phyloP scores from a whole-genome alignment of 345 rosid species.

The Citrus maxima region DNA sequence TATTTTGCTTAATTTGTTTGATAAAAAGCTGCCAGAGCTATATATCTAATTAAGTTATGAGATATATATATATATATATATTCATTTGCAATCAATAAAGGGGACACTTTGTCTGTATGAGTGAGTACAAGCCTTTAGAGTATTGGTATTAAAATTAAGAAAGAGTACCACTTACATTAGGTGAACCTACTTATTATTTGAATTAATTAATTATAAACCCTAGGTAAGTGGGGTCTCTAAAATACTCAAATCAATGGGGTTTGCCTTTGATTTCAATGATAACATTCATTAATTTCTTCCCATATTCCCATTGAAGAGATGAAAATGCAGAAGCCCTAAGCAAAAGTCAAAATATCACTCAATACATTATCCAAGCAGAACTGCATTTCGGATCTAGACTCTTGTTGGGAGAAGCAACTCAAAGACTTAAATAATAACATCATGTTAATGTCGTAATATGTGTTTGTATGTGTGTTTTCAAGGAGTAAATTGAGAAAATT shows the following conservation, averaged over 20 bases:
- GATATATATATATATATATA: conserved; percentile 1
- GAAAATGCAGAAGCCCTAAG: background rate
- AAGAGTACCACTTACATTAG: conserved; percentile 35
- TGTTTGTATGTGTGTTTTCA: too few species aligned
- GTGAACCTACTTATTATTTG: conserved; percentile 46
- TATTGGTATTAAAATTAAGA: conserved; percentile 29
- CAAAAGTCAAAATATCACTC: conserved; percentile 1
- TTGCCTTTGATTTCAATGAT: conserved; percentile 33
- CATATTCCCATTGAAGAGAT: conserved; percentile 12
- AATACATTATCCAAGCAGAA: background rate
- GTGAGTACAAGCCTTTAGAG: conserved; percentile 37
- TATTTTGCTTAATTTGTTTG: conserved; percentile 11
- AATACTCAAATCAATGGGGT: conserved; percentile 16
- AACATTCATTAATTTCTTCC: conserved; percentile 13
- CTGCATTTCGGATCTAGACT: conserved; percentile 10
- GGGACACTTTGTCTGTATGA: conserved; percentile 64
- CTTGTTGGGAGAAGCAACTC: conserved; percentile 6
- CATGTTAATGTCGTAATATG: background rate
- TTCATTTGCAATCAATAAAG: conserved; percentile 51
- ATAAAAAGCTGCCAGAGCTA: conserved; percentile 19
- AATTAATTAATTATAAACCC: conserved; percentile 20
- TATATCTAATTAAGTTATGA: conserved; percentile 7
- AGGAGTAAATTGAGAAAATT: background rate
- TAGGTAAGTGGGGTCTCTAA: conserved; percentile 30
- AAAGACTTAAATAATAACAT: background rate